These are phyloP conservation scores for Saxispiralis lemnorum DNA, from an alignment of 495 filamentous ascomycete species.

Conservation along the genomic window DNA sequence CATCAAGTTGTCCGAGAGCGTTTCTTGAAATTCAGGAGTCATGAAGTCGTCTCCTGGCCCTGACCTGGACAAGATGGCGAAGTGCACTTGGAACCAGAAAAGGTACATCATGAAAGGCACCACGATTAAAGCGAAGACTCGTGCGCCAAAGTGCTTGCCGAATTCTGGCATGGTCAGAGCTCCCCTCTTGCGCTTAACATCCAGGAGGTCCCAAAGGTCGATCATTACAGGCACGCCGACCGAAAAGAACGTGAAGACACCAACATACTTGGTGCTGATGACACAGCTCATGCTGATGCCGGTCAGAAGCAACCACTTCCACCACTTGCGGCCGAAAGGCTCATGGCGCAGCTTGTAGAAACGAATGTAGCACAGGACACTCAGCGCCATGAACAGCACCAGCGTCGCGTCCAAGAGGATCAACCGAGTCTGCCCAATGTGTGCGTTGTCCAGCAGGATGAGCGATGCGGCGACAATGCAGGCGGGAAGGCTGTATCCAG, in stretches of 20 bases:
- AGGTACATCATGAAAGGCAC: conserved; percentile 94
- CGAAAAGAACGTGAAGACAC: conserved; percentile 89
- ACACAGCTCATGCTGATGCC: conserved; percentile 89
- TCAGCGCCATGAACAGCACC: conserved; percentile 88
- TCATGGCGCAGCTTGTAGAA: conserved; percentile 93
- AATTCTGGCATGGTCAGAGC: conserved; percentile 62
- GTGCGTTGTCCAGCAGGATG: conserved; percentile 91
- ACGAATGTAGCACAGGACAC: conserved; percentile 79
- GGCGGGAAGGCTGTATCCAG: conserved; percentile 86
- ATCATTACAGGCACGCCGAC: conserved; percentile 85
- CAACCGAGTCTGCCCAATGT: conserved; percentile 89
- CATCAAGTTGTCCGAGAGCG: conserved; percentile 84
- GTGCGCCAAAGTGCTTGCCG: conserved; percentile 76
- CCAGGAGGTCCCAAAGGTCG: conserved; percentile 86
- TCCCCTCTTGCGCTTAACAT: conserved; percentile 65
- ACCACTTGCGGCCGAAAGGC: conserved; percentile 88
- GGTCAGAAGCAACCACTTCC: conserved; percentile 96
- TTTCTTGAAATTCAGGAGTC: conserved; percentile 95
- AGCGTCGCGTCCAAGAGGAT: conserved; percentile 91
- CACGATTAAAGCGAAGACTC: conserved; percentile 63
- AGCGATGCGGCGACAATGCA: conserved; percentile 72
- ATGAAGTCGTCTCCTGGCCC: conserved; percentile 98
- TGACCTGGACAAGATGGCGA: conserved; percentile 69
- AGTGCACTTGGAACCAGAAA: conserved; percentile 99
- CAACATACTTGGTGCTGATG: conserved; percentile 96